Evolutionary conservation across 352 stramenopile species (phyloP).

Genomic region (Globisporangium mamillatum): DNA sequence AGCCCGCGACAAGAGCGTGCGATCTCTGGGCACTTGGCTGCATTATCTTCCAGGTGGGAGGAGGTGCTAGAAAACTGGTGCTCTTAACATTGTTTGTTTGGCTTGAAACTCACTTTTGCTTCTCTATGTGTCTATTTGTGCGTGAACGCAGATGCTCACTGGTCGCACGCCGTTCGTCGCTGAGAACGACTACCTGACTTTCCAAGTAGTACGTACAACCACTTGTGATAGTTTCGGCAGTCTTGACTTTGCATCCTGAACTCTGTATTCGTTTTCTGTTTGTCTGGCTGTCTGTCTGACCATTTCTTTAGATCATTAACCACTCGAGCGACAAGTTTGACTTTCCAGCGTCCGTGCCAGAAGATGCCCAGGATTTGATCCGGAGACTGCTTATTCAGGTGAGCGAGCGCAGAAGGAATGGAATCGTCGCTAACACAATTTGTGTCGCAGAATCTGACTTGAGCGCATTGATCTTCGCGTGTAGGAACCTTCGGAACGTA

Average conservation of each 20-base stretch:
- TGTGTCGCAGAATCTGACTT: not conserved
- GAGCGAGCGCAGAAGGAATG: not conserved
- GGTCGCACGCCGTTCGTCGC: slow-evolving; percentile 84
- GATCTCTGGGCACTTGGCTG: slow-evolving; percentile 92
- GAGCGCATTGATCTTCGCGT: not conserved
- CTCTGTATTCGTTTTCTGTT: not conserved
- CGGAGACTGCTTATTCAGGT: slow-evolving; percentile 73
- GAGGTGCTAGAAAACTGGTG: not conserved
- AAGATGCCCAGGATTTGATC: slow-evolving; percentile 70
- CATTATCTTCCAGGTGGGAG: slow-evolving; percentile 76
- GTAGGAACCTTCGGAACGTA: slow-evolving; percentile 52
- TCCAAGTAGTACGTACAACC: slow-evolving; percentile 64
- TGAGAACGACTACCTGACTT: slow-evolving; percentile 90
- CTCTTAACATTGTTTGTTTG: not conserved
- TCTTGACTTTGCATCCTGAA: not conserved
- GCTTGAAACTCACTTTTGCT: not conserved
- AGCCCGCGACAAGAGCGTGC: slow-evolving; percentile 65
- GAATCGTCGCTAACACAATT: not conserved
- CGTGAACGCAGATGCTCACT: slow-evolving; percentile 60
- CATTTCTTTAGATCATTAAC: slow-evolving; percentile 62
- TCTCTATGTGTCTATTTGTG: not conserved
- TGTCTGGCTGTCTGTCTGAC: not conserved
- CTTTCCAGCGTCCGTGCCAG: slow-evolving; percentile 65
- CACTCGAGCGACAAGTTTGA: slow-evolving; percentile 76
- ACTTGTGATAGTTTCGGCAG: not conserved